Base-by-base conservation (phyloP, 2,329 filamentous ascomycete species). In the Colletotrichum siamense region DNA sequence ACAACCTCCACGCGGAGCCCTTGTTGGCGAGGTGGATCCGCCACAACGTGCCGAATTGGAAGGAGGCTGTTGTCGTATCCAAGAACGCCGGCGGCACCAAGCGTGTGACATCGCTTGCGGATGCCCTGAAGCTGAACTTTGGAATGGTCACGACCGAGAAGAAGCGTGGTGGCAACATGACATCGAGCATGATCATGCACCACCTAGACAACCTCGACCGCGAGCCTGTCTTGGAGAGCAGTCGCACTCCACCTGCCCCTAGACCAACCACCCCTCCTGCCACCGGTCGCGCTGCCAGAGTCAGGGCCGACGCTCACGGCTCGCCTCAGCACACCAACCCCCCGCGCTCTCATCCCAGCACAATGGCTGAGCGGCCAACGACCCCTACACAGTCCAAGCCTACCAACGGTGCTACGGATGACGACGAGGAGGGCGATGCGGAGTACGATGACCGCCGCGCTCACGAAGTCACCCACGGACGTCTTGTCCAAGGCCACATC, bases 1-100 rank as follows among this genome's bases (percentile, higher is more conserved):
- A 99, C 86, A 99, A 99, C 83, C 93, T 99, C 69, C 95, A 98
- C 81, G 97, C 97, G 68, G 97, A 99, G 85, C 96, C 97, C 18
- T 91, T 99, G 78, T 95, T 99, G 81, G 96, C 96, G 70, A 94
- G 95, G 80, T 99, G 97, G 97, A 98, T 99, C 81, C 94, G 94
- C 77, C 92, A 94, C 84, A 97, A 98, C 82, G 94, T 99, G 52
- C 89, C 92, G 16, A 92, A 94, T 79, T 99, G 97, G 97, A 92
- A 90, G 77, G 94, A 98, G 80, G 96, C 95, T 12, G 97, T 99
- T 8, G 96, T 98, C 18, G 97, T 99, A 26, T 99, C 96, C 83
- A 99, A 99, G 88, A 99, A 99, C 82, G 95, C 97, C 3, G 97
- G 97, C 72, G 97, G 97, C 75, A 99, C 97, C 65, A 99, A 99